A percentile compares a stretch with the other conserved stretches of the same genome.
Evolutionary conservation across 192 early-diverging fungal genomes (phyloP).

Genomic region (Podila epicladia): DNA sequence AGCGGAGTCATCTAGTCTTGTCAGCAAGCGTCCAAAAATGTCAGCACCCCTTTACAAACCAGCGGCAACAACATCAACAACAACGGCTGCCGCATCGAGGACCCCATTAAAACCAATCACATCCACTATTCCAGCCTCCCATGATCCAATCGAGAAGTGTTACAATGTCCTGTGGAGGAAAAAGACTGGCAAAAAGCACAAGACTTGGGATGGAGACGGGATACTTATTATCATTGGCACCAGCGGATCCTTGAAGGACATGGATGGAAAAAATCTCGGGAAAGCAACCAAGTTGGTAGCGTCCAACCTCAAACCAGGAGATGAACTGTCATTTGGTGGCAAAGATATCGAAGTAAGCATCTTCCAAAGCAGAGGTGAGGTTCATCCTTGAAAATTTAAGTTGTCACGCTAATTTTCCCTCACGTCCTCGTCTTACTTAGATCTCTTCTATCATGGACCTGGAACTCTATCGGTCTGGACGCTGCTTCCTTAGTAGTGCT

Average conservation of each 20-base stretch:
- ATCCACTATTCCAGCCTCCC: neutral
- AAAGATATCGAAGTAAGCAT: conserved; percentile 38
- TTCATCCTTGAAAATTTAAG: neutral
- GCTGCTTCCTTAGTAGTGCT: conserved; percentile 1
- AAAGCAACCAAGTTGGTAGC: conserved; percentile 15
- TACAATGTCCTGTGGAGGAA: conserved; percentile 42
- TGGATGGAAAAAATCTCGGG: conserved; percentile 34
- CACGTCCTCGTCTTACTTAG: neutral
- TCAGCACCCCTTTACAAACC: neutral
- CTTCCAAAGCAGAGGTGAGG: too few relatives aligned
- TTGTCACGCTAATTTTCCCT: neutral
- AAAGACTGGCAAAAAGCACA: conserved; percentile 43
- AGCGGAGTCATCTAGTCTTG: neutral
- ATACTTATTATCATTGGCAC: conserved; percentile 30
- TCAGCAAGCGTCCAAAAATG: neutral
- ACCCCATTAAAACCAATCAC: neutral
- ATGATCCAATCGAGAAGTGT: conserved; percentile 4
- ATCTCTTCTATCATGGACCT: conserved; percentile 1
- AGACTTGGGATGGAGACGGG: conserved; percentile 58
- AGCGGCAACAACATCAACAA: too few relatives aligned
- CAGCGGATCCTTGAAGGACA: conserved; percentile 20
- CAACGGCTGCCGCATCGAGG: neutral
- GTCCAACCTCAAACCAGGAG: conserved; percentile 4
- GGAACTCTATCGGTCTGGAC: conserved; percentile 12
- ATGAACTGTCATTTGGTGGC: conserved; percentile 42